These are phyloP conservation scores for Cercospora nicotianae DNA, from an alignment of 2,329 filamentous ascomycete genomes.

Conservation along the genomic window DNA sequence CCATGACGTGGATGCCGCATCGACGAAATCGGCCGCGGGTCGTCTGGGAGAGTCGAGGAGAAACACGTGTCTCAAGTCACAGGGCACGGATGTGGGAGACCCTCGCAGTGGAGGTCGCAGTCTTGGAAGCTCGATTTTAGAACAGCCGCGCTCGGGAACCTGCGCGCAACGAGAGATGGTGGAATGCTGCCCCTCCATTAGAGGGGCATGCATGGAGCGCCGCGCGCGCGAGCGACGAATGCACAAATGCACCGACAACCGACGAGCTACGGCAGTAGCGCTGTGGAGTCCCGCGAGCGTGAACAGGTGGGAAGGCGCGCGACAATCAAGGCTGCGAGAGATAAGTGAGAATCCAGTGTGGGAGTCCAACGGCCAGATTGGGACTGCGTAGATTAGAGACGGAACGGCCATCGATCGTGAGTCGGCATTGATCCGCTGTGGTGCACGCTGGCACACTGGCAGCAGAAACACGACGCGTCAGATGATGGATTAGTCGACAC, in stretches of 20 bases:
- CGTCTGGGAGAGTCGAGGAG: not conserved
- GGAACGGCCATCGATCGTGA: not conserved
- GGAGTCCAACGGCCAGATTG: not conserved
- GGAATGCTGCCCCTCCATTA: not conserved
- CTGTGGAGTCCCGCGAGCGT: not conserved
- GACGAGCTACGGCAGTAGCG: not conserved
- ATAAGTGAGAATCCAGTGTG: not conserved
- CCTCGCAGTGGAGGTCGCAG: not conserved
- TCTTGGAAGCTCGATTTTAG: not conserved
- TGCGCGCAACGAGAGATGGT: not conserved
- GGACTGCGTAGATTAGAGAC: not conserved
- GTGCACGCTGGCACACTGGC: too few species aligned
- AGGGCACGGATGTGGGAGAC: not conserved
- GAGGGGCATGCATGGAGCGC: not conserved
- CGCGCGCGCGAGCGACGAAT: not conserved
- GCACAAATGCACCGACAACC: not conserved
- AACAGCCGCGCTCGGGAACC: not conserved
- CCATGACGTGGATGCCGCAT: not conserved
- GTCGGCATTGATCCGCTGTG: too few species aligned
- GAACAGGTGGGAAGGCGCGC: not conserved
- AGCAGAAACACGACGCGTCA: slow-evolving; percentile 7
- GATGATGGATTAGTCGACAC: not conserved
- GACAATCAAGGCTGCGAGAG: not conserved
- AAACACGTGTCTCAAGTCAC: not conserved
- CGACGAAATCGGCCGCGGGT: not conserved